Evolutionary conservation across 2,329 filamentous ascomycete genomes (phyloP), one percentile per base, ranked within the genome.

Genomic region (Purpureocillium takamizusanense): DNA sequence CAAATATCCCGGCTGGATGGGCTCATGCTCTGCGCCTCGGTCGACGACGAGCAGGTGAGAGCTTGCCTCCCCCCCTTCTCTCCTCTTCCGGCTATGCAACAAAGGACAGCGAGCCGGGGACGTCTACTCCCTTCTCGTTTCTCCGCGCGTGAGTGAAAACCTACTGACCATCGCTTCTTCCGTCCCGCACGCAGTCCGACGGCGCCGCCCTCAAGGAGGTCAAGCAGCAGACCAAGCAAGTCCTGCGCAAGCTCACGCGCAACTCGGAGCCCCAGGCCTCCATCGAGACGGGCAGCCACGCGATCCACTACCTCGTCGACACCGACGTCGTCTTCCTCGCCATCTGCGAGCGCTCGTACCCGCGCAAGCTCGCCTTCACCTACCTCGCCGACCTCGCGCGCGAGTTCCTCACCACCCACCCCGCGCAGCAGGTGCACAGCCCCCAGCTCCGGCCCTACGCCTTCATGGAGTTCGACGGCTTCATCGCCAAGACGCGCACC

Each of bases 391-490:
- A 98, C 69, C 76, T 98, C 39, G 77, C 85, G 42, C 76, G 78
- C 61, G 92, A 98, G 69, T 98, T 98, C 72, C 81, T 81, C 46
- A 89, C 80, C 48, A 88, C 83, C 41, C 94, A 98, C 71, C 75
- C 81, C 35, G 59, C 76, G 14, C 58, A 72, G 40, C 83, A 92
- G 64, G 81, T 94, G 51, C 78, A 83, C 54, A 78, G 76, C 31
- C 78, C 86, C 1, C 69, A 72, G 27, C 76, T 94, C 48, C 85
- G 90, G 17, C 90, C 92, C 6, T 98, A 97, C 65, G 89, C 88
- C 42, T 97, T 94, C 59, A 89, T 95, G 70, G 88, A 95, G 59
- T 98, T 98, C 61, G 94, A 98, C 65, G 94, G 85, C 46, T 97
- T 95, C 69, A 95, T 98, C 63, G 75, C 83, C 57, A 83, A 87